Evolutionary conservation across 768 basidiomycete genomes (phyloP), one percentile per base, ranked within the genome.

Genomic region (Russula vinacea): DNA sequence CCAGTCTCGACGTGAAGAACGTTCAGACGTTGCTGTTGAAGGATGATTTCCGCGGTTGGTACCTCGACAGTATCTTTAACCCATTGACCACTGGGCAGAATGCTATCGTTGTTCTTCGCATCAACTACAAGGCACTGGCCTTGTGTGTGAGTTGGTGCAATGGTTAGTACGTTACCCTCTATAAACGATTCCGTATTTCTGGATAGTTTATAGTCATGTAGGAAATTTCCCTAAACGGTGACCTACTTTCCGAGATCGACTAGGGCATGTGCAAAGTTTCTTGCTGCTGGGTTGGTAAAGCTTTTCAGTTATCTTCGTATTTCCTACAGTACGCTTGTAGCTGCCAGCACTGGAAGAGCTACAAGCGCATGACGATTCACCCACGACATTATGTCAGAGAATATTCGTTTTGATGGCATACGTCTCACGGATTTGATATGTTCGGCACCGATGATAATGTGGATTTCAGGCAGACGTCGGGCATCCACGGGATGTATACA

Each of bases 361-460:
- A 19, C 73, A 73, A 63, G 55, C 45, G 24, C 26, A 37, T 37
- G 33, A 3, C 33, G 35, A 35, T 29, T 17, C 56, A 54, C 17
- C 29, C 56, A 49, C 39, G 68, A 69, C 49, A 64, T 73, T 44
- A 10, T 40, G 42, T 19, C 42, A 45, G 44, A 44, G 44, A 44
- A 64, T 73, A 54, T 67, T 2, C 13, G 72, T 50, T 54, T 72
- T 51, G 67, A 68, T 50, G 61, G 71, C 58, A 51, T 72, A 55
- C 64, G 61, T 26, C 63, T 75, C 47, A 40, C 70, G 10, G 71
- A 72, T 73, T 74, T 53, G 71, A 71, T 11, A 61, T 71, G 17
- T 78, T 79, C 62, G 16, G n/a, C 10, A 24, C 26, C 39, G 40
- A 56, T 19, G 26, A 56, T 19, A 17, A 56, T 4, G 26, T 40